phyloP scores from a whole-genome alignment of 148 eudicot genomes.

The Salicornia ramosissima region DNA sequence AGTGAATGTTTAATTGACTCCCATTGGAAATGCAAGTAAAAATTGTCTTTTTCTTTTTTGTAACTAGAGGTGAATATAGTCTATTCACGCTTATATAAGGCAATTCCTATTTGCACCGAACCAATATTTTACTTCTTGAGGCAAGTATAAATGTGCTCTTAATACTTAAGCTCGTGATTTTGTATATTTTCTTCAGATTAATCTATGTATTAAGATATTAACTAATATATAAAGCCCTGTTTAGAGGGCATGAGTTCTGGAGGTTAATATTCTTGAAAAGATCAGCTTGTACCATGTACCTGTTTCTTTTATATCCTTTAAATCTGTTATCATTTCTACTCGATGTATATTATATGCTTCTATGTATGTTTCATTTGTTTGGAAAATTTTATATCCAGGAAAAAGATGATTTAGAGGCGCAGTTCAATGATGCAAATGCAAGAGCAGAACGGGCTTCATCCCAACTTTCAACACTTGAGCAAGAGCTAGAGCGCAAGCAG shows the following conservation, averaged over 20 bases:
- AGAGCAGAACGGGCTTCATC: conserved; percentile 67
- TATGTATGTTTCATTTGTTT: conserved; percentile 5
- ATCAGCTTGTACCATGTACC: not conserved
- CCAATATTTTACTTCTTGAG: not conserved
- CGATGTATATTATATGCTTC: not conserved
- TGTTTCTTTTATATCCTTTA: not conserved
- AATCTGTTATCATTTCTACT: not conserved
- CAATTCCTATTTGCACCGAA: too few species aligned
- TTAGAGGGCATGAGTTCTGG: not conserved
- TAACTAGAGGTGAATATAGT: not conserved
- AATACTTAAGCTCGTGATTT: not conserved
- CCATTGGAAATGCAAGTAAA: not conserved
- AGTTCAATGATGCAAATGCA: conserved; percentile 69
- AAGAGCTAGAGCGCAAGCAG: conserved; percentile 89
- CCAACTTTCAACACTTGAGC: conserved; percentile 66
- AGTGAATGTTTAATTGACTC: not conserved
- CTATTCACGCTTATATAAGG: too few species aligned
- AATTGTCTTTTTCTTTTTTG: not conserved
- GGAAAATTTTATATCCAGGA: conserved; percentile 43
- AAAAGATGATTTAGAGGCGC: conserved; percentile 87
- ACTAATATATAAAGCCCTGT: not conserved
- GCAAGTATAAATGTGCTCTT: not conserved
- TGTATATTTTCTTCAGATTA: not conserved
- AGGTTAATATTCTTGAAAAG: not conserved
- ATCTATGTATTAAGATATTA: not conserved